Evolutionary conservation across 1,284 basidiomycete genomes (phyloP), one percentile per base, ranked within the genome.

Genomic region (Microbotryomycetes sp.): DNA sequence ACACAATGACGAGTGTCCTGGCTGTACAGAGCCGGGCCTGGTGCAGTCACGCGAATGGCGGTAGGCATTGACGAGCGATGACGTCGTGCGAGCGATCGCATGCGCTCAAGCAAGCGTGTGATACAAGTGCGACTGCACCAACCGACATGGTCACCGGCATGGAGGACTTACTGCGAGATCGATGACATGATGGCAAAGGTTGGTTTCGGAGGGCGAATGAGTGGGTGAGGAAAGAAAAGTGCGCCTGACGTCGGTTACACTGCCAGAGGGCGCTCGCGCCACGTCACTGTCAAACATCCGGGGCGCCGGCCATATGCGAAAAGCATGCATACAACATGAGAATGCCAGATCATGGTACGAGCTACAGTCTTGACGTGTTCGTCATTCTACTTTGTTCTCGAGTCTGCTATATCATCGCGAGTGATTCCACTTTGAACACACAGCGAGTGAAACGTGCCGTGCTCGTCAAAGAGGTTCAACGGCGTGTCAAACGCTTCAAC

Each of bases 401-500:
- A 45, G 30, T 18, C 35, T 45, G 29, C 21, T 52, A 87, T 83
- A 73, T 88, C 86, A n/a, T 84, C 81, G 35, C 85, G 71, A 23
- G 81, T 79, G 64, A 91, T 79, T 63, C 82, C 82, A 9, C 84
- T 84, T 74, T 90, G 86, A 49, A 85, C 81, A 67, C 87, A 89
- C 77, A 89, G 82, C 18, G 35, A 41, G 35, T 41, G 35, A 41
- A 41, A 41, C 35, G 35, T 41, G 31, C 76, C 76, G 4, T 78
- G 72, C 27, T 76, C 78, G 51, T 79, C 77, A 73, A 81, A 88
- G 11, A 90, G 77, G 24, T 77, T 78, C 29, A 81, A 71, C 0
- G 87, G 87, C 1, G 83, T 80, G 64, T 85, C 87, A 70, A 85
- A 86, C 74, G 87, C 83, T 35, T 80, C 83, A 57, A 90, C 81